These are phyloP conservation scores for Kwoniella europaea DNA, from an alignment of 768 basidiomycete species.

Conservation along the genomic window DNA sequence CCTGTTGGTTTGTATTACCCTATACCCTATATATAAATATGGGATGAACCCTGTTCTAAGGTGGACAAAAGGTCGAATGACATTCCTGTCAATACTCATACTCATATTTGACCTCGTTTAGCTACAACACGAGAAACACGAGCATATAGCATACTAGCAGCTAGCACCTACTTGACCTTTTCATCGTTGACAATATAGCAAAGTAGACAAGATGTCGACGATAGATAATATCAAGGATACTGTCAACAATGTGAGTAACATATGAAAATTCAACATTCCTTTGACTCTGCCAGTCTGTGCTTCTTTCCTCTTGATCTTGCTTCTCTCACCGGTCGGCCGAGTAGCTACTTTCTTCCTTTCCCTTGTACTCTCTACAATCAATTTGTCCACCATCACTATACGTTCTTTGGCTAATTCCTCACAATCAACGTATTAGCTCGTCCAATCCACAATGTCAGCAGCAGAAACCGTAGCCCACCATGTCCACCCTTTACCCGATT, in stretches of 20 bases:
- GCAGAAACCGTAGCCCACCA: conserved; percentile 24
- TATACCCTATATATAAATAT: not conserved
- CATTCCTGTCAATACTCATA: not conserved
- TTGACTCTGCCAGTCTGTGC: not conserved
- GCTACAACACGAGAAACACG: not conserved
- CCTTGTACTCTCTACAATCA: too few relatives aligned
- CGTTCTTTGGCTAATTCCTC: too few relatives aligned
- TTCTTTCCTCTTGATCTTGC: not conserved
- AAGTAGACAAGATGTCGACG: conserved; percentile 2
- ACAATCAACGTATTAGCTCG: not conserved
- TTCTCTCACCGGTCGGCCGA: not conserved
- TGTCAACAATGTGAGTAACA: conserved; percentile 2
- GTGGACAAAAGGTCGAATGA: not conserved
- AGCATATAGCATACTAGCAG: not conserved
- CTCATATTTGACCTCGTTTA: not conserved
- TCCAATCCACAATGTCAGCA: conserved; percentile 12
- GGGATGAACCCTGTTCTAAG: not conserved
- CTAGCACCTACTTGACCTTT: not conserved
- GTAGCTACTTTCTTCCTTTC: too few relatives aligned
- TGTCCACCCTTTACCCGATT: conserved; percentile 45
- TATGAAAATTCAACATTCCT: not conserved
- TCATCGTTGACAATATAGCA: too few relatives aligned
- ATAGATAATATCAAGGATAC: conserved; percentile 9
- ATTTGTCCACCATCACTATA: too few relatives aligned
- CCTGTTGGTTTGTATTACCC: not conserved